Evolutionary conservation across 345 rosid genomes (phyloP).

Genomic region (Stellera chamaejasme): DNA sequence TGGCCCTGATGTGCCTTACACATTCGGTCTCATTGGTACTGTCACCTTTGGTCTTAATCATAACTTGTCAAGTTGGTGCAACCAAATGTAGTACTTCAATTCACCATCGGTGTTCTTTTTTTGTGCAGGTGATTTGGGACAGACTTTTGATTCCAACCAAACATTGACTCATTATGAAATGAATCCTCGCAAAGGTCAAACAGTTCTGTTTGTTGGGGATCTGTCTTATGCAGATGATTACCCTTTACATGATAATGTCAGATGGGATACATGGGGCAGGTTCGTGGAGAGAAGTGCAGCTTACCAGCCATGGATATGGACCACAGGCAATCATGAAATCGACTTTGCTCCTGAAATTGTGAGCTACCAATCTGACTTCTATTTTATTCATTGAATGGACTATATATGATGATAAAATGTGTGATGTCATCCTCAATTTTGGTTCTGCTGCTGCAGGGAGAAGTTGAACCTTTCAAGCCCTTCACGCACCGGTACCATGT

Average conservation of each 20-base stretch:
- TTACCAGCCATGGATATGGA: slow-evolving; percentile 98
- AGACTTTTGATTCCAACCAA: slow-evolving; percentile 72
- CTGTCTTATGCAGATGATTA: slow-evolving; percentile 82
- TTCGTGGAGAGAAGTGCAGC: slow-evolving; percentile 79
- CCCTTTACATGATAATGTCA: slow-evolving; percentile 51
- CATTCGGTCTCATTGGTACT: slow-evolving; percentile 53
- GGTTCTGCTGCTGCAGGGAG: slow-evolving; percentile 49
- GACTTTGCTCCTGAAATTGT: slow-evolving; percentile 73
- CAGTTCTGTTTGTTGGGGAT: slow-evolving; percentile 75
- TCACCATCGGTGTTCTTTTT: neutral
- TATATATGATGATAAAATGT: no score
- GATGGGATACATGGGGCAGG: slow-evolving; percentile 97
- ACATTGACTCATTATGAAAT: slow-evolving; percentile 75
- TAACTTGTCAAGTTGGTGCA: neutral
- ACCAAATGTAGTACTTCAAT: neutral
- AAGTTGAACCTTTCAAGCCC: slow-evolving; percentile 76
- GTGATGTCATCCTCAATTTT: neutral
- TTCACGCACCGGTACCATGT: slow-evolving; percentile 55
- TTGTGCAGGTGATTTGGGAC: slow-evolving; percentile 89
- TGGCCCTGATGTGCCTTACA: slow-evolving; percentile 65
- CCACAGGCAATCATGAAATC: slow-evolving; percentile 78
- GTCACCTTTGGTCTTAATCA: neutral
- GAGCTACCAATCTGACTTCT: slow-evolving; percentile 10
- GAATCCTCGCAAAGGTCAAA: slow-evolving; percentile 55
- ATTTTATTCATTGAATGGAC: no score